phyloP scores from a whole-genome alignment of 139 green algal species.

The Pleodorina starrii region DNA sequence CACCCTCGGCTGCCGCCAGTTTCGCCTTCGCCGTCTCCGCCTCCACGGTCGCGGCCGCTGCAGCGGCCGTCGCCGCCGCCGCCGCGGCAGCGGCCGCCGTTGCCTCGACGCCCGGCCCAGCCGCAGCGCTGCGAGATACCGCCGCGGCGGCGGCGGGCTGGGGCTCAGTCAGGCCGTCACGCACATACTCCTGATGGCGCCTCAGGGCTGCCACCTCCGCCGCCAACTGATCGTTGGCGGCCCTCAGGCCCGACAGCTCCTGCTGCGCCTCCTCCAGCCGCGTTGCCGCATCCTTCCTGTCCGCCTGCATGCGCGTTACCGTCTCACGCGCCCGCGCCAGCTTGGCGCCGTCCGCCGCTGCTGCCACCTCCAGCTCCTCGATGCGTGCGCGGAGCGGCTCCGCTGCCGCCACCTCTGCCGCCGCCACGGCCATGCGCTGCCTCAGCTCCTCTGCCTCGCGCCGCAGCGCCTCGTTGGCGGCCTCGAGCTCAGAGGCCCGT shows the following conservation, averaged over 20 bases:
- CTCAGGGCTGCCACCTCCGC: background rate
- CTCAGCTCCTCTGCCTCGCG: background rate
- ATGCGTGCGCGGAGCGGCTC: background rate
- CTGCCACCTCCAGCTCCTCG: conserved; percentile 16
- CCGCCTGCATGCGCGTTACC: conserved; percentile 14
- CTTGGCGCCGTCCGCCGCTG: conserved; percentile 18
- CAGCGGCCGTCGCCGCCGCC: background rate
- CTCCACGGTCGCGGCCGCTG: background rate
- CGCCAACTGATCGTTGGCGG: conserved; percentile 7
- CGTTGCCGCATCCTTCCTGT: background rate
- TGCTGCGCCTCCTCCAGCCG: conserved; percentile 18
- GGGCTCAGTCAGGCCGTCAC: background rate
- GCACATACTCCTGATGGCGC: conserved; percentile 16
- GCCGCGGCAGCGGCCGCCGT: background rate
- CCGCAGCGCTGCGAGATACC: background rate
- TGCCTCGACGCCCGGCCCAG: background rate
- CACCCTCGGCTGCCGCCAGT: background rate
- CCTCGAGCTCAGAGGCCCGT: background rate
- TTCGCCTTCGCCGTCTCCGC: background rate
- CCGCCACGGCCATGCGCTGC: background rate
- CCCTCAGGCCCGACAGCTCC: background rate
- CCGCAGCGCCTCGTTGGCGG: background rate
- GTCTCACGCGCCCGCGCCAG: conserved; percentile 24
- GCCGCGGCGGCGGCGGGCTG: background rate
- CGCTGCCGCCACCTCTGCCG: background rate